Evolutionary conservation across 345 rosid species (phyloP).

Genomic region (Balakata baccata): DNA sequence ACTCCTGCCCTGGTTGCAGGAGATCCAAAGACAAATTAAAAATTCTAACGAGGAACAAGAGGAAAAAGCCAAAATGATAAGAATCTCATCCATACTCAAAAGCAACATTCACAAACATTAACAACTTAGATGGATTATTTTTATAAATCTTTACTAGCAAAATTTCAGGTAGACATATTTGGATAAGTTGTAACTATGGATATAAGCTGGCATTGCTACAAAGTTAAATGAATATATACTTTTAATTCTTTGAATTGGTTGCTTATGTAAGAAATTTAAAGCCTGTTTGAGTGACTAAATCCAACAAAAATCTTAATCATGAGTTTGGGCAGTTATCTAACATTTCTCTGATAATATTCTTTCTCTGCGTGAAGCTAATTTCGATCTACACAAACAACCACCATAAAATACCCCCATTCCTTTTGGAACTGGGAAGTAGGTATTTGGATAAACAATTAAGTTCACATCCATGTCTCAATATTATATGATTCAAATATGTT

Average conservation of each 20-base stretch:
- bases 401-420: too few relatives aligned
- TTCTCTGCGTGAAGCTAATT: neutral
- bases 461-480: neutral
- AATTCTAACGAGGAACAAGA: conserved; percentile 44
- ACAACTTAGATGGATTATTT: neutral
- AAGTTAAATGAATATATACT: neutral
- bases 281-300: neutral
- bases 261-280: neutral
- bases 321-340: neutral
- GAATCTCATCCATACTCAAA: neutral
- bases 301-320: neutral
- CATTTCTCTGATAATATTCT: neutral
- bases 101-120: conserved; percentile 1
- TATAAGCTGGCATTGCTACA: too few relatives aligned
- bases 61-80: conserved; percentile 5
- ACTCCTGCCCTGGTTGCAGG: conserved; percentile 89
- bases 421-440: neutral
- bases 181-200: neutral
- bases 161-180: neutral
- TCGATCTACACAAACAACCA: neutral
- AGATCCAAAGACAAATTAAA: conserved; percentile 72
- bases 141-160: neutral
- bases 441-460: neutral
- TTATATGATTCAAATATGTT: neutral
- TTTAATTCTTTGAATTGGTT: neutral